Percentiles rank a stretch among this genome's conserved stretches.
Conservation (phyloP, 306 rosid genomes). For the Oxytropis ochrocephala region DNA sequence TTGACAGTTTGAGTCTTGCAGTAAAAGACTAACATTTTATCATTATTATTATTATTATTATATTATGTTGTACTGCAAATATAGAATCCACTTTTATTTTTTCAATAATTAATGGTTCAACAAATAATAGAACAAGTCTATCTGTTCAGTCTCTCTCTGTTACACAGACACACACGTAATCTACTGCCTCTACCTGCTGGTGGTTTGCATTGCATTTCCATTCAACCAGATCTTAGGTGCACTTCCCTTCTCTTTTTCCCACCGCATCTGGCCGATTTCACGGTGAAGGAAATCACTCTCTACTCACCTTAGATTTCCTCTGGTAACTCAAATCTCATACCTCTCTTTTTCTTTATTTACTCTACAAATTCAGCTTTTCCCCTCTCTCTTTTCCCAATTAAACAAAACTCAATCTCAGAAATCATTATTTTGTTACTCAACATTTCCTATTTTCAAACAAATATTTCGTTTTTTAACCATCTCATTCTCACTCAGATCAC, state of each 20-base stretch:
- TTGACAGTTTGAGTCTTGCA: conserved; percentile 33
- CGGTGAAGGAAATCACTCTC: conserved; percentile 23
- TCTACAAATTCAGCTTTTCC: neutral
- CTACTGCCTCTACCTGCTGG: no score
- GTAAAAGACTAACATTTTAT: conserved; percentile 20
- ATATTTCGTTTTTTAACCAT: neutral
- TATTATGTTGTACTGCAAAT: neutral
- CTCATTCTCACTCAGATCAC: neutral
- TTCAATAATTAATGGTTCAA: neutral
- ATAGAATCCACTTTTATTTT: neutral
- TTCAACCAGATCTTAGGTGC: neutral
- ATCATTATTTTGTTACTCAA: neutral
- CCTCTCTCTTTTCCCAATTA: neutral
- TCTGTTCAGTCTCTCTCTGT: neutral
- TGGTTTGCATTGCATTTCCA: no score
- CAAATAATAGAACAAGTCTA: no score
- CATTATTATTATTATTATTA: no score
- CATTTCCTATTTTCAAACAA: neutral
- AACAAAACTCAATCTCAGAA: neutral
- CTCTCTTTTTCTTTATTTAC: conserved; percentile 17
- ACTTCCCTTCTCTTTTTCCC: conserved; percentile 21
- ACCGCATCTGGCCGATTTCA: conserved; percentile 50
- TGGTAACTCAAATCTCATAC: conserved; percentile 34
- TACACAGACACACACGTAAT: neutral
- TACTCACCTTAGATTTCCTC: neutral